A percentile compares a stretch with the other conserved stretches of the same genome.
phyloP scores from a whole-genome alignment of 768 basidiomycete species.

The Tylopilus rubrobrunneus region DNA sequence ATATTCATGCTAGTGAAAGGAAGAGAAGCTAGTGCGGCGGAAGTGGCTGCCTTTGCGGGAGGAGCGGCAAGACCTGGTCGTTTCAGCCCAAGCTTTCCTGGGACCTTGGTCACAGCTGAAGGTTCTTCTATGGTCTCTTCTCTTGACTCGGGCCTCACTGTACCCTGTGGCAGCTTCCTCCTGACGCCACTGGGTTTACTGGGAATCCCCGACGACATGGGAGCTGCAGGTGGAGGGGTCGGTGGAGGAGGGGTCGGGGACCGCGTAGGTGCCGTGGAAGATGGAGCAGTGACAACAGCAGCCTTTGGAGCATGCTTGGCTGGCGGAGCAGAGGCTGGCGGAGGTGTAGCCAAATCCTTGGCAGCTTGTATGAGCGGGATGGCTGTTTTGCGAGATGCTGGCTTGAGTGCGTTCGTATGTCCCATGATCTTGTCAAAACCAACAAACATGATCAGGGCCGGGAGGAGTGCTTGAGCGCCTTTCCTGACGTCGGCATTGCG shows the following conservation, averaged over 20 bases:
- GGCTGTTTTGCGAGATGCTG: conserved; percentile 82
- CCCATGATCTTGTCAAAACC: conserved; percentile 87
- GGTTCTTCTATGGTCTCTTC: conserved; percentile 36
- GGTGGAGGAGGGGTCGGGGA: conserved; percentile 39
- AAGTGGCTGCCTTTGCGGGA: conserved; percentile 30
- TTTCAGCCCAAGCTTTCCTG: conserved; percentile 41
- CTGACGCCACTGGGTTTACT: conserved; percentile 64
- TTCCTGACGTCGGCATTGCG: conserved; percentile 90
- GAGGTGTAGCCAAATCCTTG: conserved; percentile 40
- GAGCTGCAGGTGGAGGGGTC: conserved; percentile 39
- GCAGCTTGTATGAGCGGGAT: conserved; percentile 88
- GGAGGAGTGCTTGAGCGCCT: conserved; percentile 78
- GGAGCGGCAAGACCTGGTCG: conserved; percentile 37
- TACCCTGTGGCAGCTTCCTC: conserved; percentile 64
- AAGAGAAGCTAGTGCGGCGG: conserved; percentile 30
- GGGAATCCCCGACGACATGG: conserved; percentile 25
- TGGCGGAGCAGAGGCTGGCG: conserved; percentile 27
- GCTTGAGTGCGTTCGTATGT: conserved; percentile 82
- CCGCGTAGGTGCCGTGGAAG: conserved; percentile 23
- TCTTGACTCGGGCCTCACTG: conserved; percentile 43
- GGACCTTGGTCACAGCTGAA: conserved; percentile 28
- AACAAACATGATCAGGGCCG: conserved; percentile 63
- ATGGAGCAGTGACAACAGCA: conserved; percentile 13
- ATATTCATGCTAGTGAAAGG: conserved; percentile 33
- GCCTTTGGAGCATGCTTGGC: conserved; percentile 29